Evolutionary conservation across 345 rosid species (phyloP), one percentile per base, ranked within the genome.

Genomic region (Arabidopsis thaliana): DNA sequence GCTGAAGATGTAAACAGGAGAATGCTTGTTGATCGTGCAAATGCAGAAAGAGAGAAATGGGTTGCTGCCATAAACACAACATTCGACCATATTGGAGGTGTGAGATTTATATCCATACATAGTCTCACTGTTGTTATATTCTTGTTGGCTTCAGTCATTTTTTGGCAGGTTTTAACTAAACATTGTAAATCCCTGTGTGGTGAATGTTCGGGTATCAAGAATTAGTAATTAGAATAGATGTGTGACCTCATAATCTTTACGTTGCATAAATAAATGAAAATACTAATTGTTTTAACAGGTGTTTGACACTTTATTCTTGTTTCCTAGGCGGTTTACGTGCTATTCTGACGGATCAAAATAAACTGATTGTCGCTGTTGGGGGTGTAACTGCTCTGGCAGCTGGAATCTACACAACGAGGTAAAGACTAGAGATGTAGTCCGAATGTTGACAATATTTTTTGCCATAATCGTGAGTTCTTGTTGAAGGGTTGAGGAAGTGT

Each of bases 41-140:
- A 89, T 83, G 99, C 98, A 75, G 99, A 95, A 83, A 82, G 96
- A 78, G 99, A 95, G 82, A 95, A 95, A 83, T 91, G 96, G 98
- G 83, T 95, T 80, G 94, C 99, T 76, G 97, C 96, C 56, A 93
- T 95, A 80, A 93, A 95, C 82, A 88, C 98, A 23, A 85, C 97
- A 67, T 93, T 95, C 79, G 98, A 95, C 38, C 99, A 95, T 75
- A 88, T 93, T 74, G 99, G 99, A 85, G 98, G 99, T 92, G 82
- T 36, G 34, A 45, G 25, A 69, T 61, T 40, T 20, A 8, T 40
- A 53, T 62, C 0, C 58, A 69, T 56, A 8, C 67, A 10, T 55
- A 20, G 34, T 66, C 28, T 55, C 14, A 30, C 7, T 50, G 6
- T 25, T 36, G 66, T 20, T 38, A 38, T 16, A 60, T 12, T 60